Conservation (phyloP, 2,329 filamentous ascomycete genomes). For the Claviceps capensis region DNA sequence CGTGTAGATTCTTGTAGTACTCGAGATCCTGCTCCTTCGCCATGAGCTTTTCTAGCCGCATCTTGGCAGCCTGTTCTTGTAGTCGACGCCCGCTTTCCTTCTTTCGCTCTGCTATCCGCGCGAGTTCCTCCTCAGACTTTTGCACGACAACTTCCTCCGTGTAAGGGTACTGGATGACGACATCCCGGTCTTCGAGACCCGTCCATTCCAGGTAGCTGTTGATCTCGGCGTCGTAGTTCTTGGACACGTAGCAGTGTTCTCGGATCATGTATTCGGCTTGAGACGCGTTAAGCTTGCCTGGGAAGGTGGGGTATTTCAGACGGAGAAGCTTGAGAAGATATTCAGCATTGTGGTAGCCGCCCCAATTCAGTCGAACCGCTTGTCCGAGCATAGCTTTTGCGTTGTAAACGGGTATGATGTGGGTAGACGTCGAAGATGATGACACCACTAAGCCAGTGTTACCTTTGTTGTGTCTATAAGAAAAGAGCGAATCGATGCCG, state of each 20-base stretch:
- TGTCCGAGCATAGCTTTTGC: constrained; percentile 73
- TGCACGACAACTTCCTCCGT: constrained; percentile 82
- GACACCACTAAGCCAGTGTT: constrained; percentile 78
- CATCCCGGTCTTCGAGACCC: constrained; percentile 76
- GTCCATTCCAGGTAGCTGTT: constrained; percentile 75
- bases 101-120: constrained; percentile 78
- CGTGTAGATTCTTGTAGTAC: constrained; percentile 78
- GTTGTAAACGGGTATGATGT: constrained; percentile 86
- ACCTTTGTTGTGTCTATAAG: constrained; percentile 84
- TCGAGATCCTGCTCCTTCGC: constrained; percentile 92
- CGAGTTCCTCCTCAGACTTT: constrained; percentile 90
- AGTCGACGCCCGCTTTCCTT: constrained; percentile 85
- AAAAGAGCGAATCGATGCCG: constrained; percentile 93
- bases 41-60: constrained; percentile 88
- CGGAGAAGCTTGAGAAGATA: constrained; percentile 81
- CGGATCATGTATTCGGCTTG: constrained; percentile 80
- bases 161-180: constrained; percentile 83
- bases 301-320: constrained; percentile 83
- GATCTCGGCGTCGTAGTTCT: constrained; percentile 70
- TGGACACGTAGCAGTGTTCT: constrained; percentile 81
- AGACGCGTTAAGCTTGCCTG: constrained; percentile 69
- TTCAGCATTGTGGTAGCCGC: constrained; percentile 76
- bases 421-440: constrained; percentile 85
- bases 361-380: constrained; percentile 87
- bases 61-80: constrained; percentile 93